Conservation (phyloP, 2,329 filamentous ascomycete species). For the Fusarium clavum region DNA sequence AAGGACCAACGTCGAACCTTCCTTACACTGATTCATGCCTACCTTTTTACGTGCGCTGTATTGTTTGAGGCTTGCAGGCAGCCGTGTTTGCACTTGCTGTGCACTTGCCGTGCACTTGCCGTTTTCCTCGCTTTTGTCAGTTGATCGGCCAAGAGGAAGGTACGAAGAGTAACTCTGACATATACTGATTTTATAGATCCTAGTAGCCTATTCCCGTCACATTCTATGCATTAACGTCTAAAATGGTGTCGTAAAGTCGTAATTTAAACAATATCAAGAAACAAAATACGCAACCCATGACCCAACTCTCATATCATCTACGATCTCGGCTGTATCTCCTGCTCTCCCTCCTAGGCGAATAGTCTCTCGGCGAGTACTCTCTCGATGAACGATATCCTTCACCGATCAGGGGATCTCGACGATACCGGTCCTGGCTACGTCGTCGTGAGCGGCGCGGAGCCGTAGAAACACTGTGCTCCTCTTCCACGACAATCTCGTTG, state of each 20-base stretch:
- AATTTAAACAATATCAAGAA: constrained; percentile 15
- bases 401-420: constrained; percentile 42
- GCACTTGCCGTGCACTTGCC: not conserved
- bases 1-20: not conserved
- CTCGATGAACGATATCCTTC: constrained; percentile 29
- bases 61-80: not conserved
- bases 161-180: not conserved
- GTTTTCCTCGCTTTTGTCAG: not conserved
- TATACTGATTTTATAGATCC: not conserved
- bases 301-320: not conserved
- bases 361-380: constrained; percentile 41
- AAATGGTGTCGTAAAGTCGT: constrained; percentile 32
- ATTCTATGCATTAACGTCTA: constrained; percentile 23
- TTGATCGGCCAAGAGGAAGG: not conserved
- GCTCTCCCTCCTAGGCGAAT: constrained; percentile 40
- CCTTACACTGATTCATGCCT: no score
- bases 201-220: not conserved
- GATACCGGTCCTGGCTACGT: constrained; percentile 41
- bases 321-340: constrained; percentile 39
- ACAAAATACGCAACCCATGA: constrained; percentile 7
- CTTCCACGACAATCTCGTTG: constrained; percentile 55
- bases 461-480: constrained; percentile 49
- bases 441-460: constrained; percentile 40
- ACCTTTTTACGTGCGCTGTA: no score
- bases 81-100: not conserved